These are phyloP conservation scores for Notholithocarpus densiflorus DNA, from an alignment of 306 rosid genomes.

Conservation along the genomic window DNA sequence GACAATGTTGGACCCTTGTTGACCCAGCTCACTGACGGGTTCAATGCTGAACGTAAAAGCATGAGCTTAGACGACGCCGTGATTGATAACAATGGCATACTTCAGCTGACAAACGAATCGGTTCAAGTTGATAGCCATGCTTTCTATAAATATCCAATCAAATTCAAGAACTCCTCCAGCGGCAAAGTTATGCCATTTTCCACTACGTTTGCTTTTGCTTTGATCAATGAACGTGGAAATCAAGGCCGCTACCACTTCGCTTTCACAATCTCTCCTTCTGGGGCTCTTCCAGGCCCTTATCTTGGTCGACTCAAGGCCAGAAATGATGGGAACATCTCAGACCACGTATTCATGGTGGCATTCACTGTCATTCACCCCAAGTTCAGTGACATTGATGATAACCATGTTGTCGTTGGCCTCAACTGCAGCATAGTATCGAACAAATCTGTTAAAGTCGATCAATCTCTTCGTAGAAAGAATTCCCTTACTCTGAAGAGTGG, in stretches of 20 bases:
- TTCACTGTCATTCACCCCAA: conserved; percentile 51
- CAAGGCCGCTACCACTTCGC: conserved; percentile 46
- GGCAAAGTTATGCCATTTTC: conserved; percentile 37
- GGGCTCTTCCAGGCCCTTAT: conserved; percentile 42
- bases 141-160: conserved; percentile 33
- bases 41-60: conserved; percentile 20
- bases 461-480: neutral
- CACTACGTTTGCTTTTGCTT: conserved; percentile 40
- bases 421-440: conserved; percentile 43
- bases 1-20: conserved; percentile 12
- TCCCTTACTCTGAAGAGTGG: conserved; percentile 45
- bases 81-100: conserved; percentile 26
- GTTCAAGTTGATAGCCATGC: conserved; percentile 31
- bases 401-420: conserved; percentile 49
- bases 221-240: conserved; percentile 29
- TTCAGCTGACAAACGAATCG: conserved; percentile 35
- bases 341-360: conserved; percentile 51
- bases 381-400: conserved; percentile 47
- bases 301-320: conserved; percentile 48
- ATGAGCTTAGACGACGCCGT: conserved; percentile 37
- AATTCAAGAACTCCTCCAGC: conserved; percentile 24
- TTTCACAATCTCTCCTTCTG: conserved; percentile 12
- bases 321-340: conserved; percentile 43
- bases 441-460: conserved; percentile 32
- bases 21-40: conserved; percentile 27